Evolutionary conservation across 148 eudicot species (phyloP).

Genomic region (Camellia japonica): DNA sequence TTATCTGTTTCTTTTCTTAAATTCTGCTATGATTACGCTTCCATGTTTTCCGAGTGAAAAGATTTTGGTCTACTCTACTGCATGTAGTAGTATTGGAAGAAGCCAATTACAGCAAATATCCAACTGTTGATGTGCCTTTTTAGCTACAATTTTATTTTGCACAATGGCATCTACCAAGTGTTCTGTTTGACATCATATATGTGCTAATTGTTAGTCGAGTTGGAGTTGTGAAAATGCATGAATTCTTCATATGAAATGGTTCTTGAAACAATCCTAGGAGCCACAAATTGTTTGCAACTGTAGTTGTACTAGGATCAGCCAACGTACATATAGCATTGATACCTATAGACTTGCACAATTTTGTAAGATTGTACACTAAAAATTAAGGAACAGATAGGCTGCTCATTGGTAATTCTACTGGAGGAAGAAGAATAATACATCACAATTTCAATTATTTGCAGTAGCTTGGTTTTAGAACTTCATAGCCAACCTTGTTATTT

Average conservation of each 20-base stretch:
- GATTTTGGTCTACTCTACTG: neutral
- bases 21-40: neutral
- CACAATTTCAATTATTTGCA: neutral
- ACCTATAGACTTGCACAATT: too few species aligned
- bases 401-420: neutral
- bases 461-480: neutral
- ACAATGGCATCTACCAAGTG: neutral
- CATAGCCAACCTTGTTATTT: conserved; percentile 11
- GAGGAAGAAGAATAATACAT: neutral
- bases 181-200: neutral
- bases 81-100: neutral
- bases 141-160: too few species aligned
- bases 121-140: neutral
- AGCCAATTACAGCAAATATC: neutral
- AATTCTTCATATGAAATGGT: neutral
- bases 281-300: too few species aligned
- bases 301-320: neutral
- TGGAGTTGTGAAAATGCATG: neutral
- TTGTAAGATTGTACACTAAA: neutral
- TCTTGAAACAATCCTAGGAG: neutral
- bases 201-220: neutral
- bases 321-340: too few species aligned
- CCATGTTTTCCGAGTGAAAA: neutral
- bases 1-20: neutral
- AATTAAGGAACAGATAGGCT: too few species aligned